Evolutionary conservation across 129 eudicot genomes (phyloP).

Genomic region (Lactuca sativa): DNA sequence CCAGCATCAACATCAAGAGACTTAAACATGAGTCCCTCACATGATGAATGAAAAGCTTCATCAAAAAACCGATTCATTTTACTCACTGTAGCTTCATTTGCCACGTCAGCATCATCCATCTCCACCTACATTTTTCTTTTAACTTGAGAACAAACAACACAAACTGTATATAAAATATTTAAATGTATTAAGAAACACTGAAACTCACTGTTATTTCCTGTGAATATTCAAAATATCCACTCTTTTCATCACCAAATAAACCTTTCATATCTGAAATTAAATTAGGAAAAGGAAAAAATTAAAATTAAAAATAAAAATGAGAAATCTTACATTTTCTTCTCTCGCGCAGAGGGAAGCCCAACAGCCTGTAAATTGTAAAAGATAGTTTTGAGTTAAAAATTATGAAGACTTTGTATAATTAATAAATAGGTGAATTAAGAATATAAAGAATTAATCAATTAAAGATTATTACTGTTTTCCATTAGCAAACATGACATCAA

Average conservation of each 20-base stretch:
- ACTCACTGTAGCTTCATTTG: slow-evolving; percentile 57
- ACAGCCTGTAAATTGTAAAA: slow-evolving; percentile 74
- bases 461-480: slow-evolving; percentile 77
- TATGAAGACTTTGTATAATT: slow-evolving; percentile 19
- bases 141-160: slow-evolving; percentile 11
- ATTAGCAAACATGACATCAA: slow-evolving; percentile 90
- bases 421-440: slow-evolving; percentile 11
- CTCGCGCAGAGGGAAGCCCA: slow-evolving; percentile 71
- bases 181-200: background rate
- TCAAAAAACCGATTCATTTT: slow-evolving; percentile 72
- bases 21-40: slow-evolving; percentile 98
- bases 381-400: slow-evolving; percentile 4
- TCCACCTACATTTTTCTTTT: slow-evolving; percentile 56
- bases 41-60: slow-evolving; percentile 72
- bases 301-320: slow-evolving; percentile 7
- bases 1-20: slow-evolving; percentile 91
- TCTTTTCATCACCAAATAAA: slow-evolving; percentile 62
- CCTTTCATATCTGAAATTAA: slow-evolving; percentile 58
- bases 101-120: slow-evolving; percentile 60
- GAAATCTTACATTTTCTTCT: slow-evolving; percentile 69
- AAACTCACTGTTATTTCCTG: slow-evolving; percentile 66
- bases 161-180: background rate
- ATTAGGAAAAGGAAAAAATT: slow-evolving; percentile 16
- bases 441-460: background rate
- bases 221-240: slow-evolving; percentile 79